Conservation (phyloP, 768 basidiomycete genomes). For the Cystobasidium tubakii region DNA sequence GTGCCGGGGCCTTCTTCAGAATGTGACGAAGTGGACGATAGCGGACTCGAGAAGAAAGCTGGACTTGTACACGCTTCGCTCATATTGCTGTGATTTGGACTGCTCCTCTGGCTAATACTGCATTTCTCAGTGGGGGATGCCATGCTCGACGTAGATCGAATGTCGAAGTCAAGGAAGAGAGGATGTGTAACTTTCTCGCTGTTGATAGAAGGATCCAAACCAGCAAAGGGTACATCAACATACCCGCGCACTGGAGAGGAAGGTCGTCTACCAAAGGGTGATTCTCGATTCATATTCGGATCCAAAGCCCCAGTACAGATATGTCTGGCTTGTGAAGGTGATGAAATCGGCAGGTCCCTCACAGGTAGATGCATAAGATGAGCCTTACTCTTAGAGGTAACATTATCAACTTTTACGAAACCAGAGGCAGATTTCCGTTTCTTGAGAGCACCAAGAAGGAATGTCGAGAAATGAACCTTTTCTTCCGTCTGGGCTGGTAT, state of each 20-base stretch:
- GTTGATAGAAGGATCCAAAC: neutral
- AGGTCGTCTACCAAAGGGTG: constrained; percentile 24
- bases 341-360: neutral
- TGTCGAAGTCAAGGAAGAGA: neutral
- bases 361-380: neutral
- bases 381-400: neutral
- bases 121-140: neutral
- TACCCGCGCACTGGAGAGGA: constrained; percentile 21
- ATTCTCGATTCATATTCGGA: neutral
- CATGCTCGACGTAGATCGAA: neutral
- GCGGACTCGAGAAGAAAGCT: neutral
- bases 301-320: constrained; percentile 5
- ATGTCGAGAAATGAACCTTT: neutral
- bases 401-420: neutral
- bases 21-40: neutral
- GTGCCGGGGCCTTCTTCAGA: neutral
- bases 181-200: neutral
- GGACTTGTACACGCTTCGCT: neutral
- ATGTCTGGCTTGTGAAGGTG: constrained; percentile 2
- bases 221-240: neutral
- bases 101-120: neutral
- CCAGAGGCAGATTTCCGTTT: neutral
- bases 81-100: neutral
- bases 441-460: neutral
- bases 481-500: neutral